A percentile compares a stretch with the other conserved stretches of the same genome.
Evolutionary conservation across 2,329 filamentous ascomycete genomes (phyloP).

Genomic region (Dactylellina sp.): DNA sequence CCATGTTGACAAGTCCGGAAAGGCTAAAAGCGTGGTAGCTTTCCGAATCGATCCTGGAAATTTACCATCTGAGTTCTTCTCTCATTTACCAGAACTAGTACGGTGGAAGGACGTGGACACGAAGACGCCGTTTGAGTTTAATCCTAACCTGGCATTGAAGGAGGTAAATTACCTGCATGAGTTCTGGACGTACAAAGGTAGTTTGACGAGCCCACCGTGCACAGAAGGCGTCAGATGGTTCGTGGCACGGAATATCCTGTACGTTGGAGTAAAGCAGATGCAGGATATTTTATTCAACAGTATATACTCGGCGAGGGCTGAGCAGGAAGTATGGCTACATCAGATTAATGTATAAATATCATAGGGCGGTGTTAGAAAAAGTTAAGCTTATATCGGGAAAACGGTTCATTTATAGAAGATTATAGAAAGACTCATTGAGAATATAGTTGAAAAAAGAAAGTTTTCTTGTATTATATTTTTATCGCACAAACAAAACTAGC

Average conservation of each 20-base stretch:
- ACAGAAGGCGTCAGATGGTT: conserved; percentile 67
- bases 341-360: conserved; percentile 63
- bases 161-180: conserved; percentile 64
- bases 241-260: conserved; percentile 64
- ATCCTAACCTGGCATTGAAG: conserved; percentile 62
- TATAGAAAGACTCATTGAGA: no score
- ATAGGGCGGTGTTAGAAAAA: background rate
- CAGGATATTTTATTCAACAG: conserved; percentile 65
- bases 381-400: background rate
- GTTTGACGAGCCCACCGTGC: conserved; percentile 67
- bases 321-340: conserved; percentile 67
- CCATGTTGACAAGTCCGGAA: conserved; percentile 65
- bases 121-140: conserved; percentile 60
- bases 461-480: background rate
- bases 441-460: no score
- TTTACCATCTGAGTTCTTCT: conserved; percentile 64
- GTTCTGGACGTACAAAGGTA: conserved; percentile 68
- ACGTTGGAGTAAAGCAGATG: conserved; percentile 67
- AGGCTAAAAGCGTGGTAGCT: conserved; percentile 66
- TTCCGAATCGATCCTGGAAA: conserved; percentile 66
- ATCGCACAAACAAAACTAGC: background rate
- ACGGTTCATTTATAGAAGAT: no score
- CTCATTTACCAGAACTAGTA: conserved; percentile 65
- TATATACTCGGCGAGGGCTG: conserved; percentile 65
- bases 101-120: conserved; percentile 63